A percentile compares a stretch with the other conserved stretches of the same genome.
Evolutionary conservation across 2,329 filamentous ascomycete species (phyloP).

Genomic region (Annulohypoxylon truncatum): DNA sequence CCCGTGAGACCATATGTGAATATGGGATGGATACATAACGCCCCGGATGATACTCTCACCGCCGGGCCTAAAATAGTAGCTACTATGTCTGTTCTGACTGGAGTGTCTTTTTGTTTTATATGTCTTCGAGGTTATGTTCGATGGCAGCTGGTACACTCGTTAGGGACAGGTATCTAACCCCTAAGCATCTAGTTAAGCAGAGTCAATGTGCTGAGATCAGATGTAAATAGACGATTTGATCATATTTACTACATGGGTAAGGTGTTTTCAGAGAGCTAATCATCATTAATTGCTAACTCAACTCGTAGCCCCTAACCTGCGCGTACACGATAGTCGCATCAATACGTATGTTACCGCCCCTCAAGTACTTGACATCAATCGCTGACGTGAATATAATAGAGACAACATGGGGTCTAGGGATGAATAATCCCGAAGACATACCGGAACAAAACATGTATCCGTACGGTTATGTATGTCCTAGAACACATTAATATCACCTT

Average conservation of each 20-base stretch:
- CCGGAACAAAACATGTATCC: slow-evolving; percentile 14
- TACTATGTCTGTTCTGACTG: slow-evolving; percentile 14
- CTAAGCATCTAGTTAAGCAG: background rate
- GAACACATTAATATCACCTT: background rate
- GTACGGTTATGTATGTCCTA: slow-evolving; percentile 25
- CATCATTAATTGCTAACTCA: background rate
- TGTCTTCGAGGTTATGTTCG: slow-evolving; percentile 33
- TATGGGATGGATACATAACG: slow-evolving; percentile 32
- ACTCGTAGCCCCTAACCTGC: slow-evolving; percentile 15
- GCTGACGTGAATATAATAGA: slow-evolving; percentile 17
- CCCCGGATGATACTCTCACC: slow-evolving; percentile 18
- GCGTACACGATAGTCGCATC: slow-evolving; percentile 9
- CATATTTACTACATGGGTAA: slow-evolving; percentile 32
- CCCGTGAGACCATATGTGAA: background rate
- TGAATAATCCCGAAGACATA: slow-evolving; percentile 20
- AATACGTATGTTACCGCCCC: slow-evolving; percentile 14
- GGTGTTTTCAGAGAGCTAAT: background rate
- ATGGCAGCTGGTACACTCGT: slow-evolving; percentile 4
- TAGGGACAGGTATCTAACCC: slow-evolving; percentile 23
- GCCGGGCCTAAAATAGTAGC: slow-evolving; percentile 17
- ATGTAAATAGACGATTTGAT: slow-evolving; percentile 30
- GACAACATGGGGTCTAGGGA: slow-evolving; percentile 32
- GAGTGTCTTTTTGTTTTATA: slow-evolving; percentile 20
- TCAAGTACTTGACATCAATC: background rate
- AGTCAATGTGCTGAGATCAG: background rate